These are phyloP conservation scores for Penicillium digitatum DNA, from an alignment of 2,329 filamentous ascomycete genomes.

Conservation along the genomic window DNA sequence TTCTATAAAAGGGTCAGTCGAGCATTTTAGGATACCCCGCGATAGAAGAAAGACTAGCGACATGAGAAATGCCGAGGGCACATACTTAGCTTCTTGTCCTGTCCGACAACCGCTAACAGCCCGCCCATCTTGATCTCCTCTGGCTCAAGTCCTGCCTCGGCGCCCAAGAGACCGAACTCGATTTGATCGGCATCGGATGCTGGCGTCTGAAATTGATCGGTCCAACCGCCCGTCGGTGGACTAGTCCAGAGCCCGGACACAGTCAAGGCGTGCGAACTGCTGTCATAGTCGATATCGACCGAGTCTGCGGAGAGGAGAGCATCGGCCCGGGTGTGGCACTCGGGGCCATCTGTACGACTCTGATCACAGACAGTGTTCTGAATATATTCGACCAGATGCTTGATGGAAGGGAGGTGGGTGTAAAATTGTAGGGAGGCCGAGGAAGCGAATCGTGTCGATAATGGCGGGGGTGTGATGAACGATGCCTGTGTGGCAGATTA, in stretches of 20 bases:
- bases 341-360: conserved; percentile 32
- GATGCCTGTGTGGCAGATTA: conserved; percentile 44
- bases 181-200: conserved; percentile 50
- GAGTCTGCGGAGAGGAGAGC: conserved; percentile 55
- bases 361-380: conserved; percentile 51
- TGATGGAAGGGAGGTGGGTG: conserved; percentile 57
- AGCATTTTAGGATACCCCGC: not conserved
- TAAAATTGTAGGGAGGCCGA: conserved; percentile 68
- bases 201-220: conserved; percentile 40
- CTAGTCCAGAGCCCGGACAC: conserved; percentile 60
- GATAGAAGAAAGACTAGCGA: not conserved
- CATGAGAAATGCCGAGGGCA: not conserved
- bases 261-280: conserved; percentile 61
- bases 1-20: conserved; percentile 42
- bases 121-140: conserved; percentile 77
- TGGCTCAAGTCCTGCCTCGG: conserved; percentile 55
- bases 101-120: conserved; percentile 71
- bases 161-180: conserved; percentile 75
- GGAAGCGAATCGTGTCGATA: conserved; percentile 59
- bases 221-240: conserved; percentile 43
- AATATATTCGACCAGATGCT: conserved; percentile 53
- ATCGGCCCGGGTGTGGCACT: conserved; percentile 51
- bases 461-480: conserved; percentile 58
- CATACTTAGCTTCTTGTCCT: conserved; percentile 63
- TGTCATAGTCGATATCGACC: conserved; percentile 74